These are phyloP conservation scores for Cucumis sativus DNA, from an alignment of 306 rosid genomes.

Conservation along the genomic window Cucumber_9930_V3 NC_026660.2:22868001-22868500, in stretches of 20 bases:
- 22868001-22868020: background rate
- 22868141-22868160: slow-evolving; percentile 56
- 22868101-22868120: slow-evolving; percentile 69
- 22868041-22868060: background rate
- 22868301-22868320: background rate
- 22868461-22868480: background rate
- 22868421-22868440: background rate
- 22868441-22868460: background rate
- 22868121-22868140: slow-evolving; percentile 62
- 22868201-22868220: slow-evolving; percentile 53
- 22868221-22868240: slow-evolving; percentile 53
- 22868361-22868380: background rate
- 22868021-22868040: background rate
- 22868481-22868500: background rate
- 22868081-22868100: slow-evolving; percentile 1
- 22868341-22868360: background rate
- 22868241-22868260: slow-evolving; percentile 64
- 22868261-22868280: slow-evolving; percentile 21
- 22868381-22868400: background rate
- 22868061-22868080: slow-evolving; percentile 5
- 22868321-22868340: background rate
- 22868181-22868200: slow-evolving; percentile 74
- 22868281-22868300: slow-evolving; percentile 6
- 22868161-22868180: slow-evolving; percentile 64
- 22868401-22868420: background rate